Percentiles rank a stretch among this genome's conserved stretches.
Evolutionary conservation across 2,329 filamentous ascomycete genomes (phyloP).

Genomic region (Fusarium verticillioides): DNA sequence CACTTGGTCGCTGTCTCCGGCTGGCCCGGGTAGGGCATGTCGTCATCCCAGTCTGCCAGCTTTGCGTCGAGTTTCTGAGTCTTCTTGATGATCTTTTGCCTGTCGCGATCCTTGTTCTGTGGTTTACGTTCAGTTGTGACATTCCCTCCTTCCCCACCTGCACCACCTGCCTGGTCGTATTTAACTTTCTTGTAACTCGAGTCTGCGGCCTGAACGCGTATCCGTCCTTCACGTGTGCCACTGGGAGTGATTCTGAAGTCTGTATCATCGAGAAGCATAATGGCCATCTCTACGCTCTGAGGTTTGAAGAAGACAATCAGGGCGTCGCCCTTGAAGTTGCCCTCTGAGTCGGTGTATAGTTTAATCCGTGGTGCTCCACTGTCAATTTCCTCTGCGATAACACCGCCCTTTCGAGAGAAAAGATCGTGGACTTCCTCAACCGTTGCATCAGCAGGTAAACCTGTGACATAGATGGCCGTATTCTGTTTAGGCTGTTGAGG

Average conservation of each 20-base stretch:
- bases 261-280: conserved; percentile 82
- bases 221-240: conserved; percentile 69
- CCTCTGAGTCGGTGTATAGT: conserved; percentile 84
- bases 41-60: conserved; percentile 95
- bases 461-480: conserved; percentile 92
- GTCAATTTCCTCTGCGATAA: conserved; percentile 95
- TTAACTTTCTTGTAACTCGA: conserved; percentile 90
- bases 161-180: conserved; percentile 62
- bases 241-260: conserved; percentile 75
- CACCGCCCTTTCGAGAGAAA: conserved; percentile 86
- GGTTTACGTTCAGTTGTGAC: conserved; percentile 54
- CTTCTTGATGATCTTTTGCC: conserved; percentile 90
- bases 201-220: conserved; percentile 87
- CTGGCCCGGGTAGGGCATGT: conserved; percentile 69
- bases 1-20: conserved; percentile 63
- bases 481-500: conserved; percentile 72
- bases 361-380: conserved; percentile 90
- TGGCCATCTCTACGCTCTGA: conserved; percentile 88
- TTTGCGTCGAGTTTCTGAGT: conserved; percentile 92
- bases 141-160: conserved; percentile 31
- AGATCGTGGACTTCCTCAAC: conserved; percentile 82
- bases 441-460: conserved; percentile 82
- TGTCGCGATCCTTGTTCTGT: conserved; percentile 72
- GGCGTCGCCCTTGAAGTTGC: conserved; percentile 92
- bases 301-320: conserved; percentile 95